Evolutionary conservation across 1,284 basidiomycete species (phyloP), one percentile per base, ranked within the genome.

Genomic region (Marasmius fiardii): DNA sequence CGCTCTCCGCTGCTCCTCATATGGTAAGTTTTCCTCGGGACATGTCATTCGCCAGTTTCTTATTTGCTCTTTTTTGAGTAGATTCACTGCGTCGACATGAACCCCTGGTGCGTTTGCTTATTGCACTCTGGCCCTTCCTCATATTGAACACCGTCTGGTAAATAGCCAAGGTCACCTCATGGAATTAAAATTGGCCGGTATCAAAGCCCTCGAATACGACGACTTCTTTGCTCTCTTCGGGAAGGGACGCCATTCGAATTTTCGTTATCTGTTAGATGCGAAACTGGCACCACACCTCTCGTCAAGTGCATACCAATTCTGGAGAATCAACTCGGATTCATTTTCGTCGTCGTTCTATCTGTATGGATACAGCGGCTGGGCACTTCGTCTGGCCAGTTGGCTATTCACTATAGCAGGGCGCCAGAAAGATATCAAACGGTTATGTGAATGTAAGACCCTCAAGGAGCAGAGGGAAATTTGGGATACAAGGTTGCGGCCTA

Each of bases 1-100:
- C 89, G 4, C 83, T 90, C 49, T 78, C 79, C 1, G 86, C 83
- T 4, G 70, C 78, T 51, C 87, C 88, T 7, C 74, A 77, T 54
- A 70, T 77, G 52, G 78, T 79, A 58, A 53, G 72, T 63, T 18
- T 11, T 18, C 24, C n/a, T 53, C 28, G 41, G 31, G 6, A 8
- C 43, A 18, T 28, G 20, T n/a, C 2, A 11, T 53, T 26, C 14
- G 34, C 39, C n/a, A 31, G 10, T 47, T 45, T 0, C 23, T 18
- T 50, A 10, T 31, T 31, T 43, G 45, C 43, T 14, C 23, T 10
- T 12, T 26, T 51, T 20, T 21, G 11, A 43, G n/a, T 53, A 80
- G 72, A 86, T 92, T 41, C 88, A 92, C 61, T 89, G 87, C 49
- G 88, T 92, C 45, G 89, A 90, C 67, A 83, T 87, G 82, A 85